Evolutionary conservation across 148 eudicot species (phyloP).

Genomic region (Amaranthus palmeri): DNA sequence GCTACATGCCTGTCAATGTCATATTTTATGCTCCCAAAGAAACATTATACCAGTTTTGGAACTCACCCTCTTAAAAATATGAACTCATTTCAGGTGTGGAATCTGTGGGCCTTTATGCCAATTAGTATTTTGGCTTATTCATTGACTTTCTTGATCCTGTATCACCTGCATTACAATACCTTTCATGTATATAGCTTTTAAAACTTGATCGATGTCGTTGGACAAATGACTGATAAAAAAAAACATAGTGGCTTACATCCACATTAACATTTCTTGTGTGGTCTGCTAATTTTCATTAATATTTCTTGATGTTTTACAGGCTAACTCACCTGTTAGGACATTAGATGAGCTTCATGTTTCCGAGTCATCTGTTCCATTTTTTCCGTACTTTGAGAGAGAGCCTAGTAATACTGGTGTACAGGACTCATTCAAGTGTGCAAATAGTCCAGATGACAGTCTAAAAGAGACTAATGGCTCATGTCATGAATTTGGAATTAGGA

Average conservation of each 20-base stretch:
- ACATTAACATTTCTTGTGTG: neutral
- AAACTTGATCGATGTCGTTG: no score
- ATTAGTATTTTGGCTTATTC: no score
- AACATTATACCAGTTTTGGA: no score
- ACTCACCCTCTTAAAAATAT: no score
- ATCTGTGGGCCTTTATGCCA: no score
- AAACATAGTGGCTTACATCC: neutral
- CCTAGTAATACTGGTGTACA: constrained; percentile 17
- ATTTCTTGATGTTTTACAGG: constrained; percentile 44
- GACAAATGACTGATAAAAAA: no score
- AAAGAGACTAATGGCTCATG: constrained; percentile 29
- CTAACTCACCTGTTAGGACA: constrained; percentile 77
- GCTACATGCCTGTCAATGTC: no score
- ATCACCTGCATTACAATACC: no score
- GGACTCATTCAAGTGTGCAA: constrained; percentile 19
- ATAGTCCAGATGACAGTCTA: constrained; percentile 19
- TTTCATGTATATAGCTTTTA: no score
- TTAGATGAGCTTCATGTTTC: constrained; percentile 71
- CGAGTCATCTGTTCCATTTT: constrained; percentile 63
- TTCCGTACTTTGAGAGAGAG: constrained; percentile 47
- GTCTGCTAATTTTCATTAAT: constrained; percentile 5
- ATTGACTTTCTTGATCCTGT: no score
- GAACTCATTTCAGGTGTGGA: no score
- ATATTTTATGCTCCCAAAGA: no score
- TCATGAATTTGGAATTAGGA: constrained; percentile 58